Evolutionary conservation across 176 grass and related monocot species (phyloP), one percentile per base, ranked within the genome.

Genomic region (Juncus effusus): DNA sequence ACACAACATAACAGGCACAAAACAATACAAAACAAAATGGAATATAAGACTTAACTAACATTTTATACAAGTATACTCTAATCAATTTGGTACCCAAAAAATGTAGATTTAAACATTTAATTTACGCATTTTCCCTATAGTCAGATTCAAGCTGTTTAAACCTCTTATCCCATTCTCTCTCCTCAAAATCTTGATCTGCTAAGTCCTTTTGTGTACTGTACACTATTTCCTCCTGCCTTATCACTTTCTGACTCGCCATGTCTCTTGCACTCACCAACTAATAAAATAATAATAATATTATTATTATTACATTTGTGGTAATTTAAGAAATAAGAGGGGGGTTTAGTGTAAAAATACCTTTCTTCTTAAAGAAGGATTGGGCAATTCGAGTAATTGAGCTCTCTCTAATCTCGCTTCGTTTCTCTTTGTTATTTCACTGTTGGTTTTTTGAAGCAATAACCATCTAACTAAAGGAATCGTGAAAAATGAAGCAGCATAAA

Each of bases 401-500:
- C 80, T 60, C 37, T 93, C 60, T 67, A 80, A 78, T 80, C 94
- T 92, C 6, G 94, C 88, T 40, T 61, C 65, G 65, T 99, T 99
- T 79, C 85, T 86, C 78, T 81, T 89, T 61, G 10, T 65, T 82
- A 93, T 99, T 38, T 78, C 69, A 50, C 59, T 67, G 60, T 99
- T 99, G 11, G 67, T 89, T 72, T 64, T 97, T 52, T 77, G 75
- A 54, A 97, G 63, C 38, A 86, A 61, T 72, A 97, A 61, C 85
- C 88, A 99, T 89, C 85, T 82, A 72, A 93, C 79, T 39, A 86
- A 76, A 10, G 94, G 94, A 72, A 99, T 89, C 55, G 80, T 68
- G 66, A 99, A 93, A 80, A 93, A 99, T 41, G 94, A 89, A 50
- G 82, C 88, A 40, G 94, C 94, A 62, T 99, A 99, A 60, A 89